Conservation (phyloP, 2,329 filamentous ascomycete species). For the Chaetomium olivaceum region DNA sequence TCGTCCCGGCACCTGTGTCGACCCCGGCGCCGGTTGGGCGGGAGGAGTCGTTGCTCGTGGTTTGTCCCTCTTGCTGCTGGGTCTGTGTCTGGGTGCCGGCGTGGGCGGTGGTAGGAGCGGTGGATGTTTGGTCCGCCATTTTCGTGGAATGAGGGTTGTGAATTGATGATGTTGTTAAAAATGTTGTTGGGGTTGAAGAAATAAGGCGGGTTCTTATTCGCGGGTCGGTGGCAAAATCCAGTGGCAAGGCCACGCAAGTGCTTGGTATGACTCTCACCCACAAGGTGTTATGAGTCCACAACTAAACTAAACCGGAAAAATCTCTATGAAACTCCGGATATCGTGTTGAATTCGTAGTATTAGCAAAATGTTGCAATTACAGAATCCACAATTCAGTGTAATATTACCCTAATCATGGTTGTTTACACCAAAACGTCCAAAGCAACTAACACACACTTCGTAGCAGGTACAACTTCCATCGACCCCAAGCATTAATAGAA, state of each 20-base stretch:
- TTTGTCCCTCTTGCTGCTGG: not conserved
- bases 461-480: not conserved
- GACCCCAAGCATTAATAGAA: not conserved
- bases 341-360: not conserved
- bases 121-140: conserved; percentile 15
- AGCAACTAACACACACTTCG: too few relatives aligned
- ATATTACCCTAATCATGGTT: not conserved
- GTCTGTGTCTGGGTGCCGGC: not conserved
- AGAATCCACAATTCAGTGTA: not conserved
- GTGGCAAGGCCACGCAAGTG: not conserved
- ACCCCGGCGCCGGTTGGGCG: conserved; percentile 46
- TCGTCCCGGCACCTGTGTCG: conserved; percentile 51
- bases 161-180: not conserved
- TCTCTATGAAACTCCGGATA: not conserved
- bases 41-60: not conserved
- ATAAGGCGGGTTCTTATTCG: not conserved
- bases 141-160: not conserved
- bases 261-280: not conserved
- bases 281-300: not conserved
- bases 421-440: not conserved
- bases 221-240: not conserved
- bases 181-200: not conserved
- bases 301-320: not conserved
- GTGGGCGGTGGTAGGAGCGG: not conserved
- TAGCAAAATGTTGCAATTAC: not conserved